These are phyloP conservation scores for Penicillium bovifimosum DNA, from an alignment of 495 filamentous ascomycete genomes.

Conservation along the genomic window DNA sequence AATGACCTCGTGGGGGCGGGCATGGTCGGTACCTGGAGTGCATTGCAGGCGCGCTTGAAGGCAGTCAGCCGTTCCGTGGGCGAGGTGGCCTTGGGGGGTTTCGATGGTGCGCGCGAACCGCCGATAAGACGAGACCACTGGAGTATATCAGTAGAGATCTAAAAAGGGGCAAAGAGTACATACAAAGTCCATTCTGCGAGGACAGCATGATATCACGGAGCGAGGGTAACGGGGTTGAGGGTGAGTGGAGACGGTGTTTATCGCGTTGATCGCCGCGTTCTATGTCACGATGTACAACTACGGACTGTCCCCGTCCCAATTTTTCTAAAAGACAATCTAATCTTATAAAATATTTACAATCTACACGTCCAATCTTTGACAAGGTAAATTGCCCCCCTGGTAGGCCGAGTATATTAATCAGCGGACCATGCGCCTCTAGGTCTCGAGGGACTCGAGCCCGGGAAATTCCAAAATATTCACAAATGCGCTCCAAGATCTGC, in stretches of 20 bases:
- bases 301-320: neutral
- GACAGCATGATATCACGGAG: conserved; percentile 30
- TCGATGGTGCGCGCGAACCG: conserved; percentile 62
- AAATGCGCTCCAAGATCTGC: conserved; percentile 30
- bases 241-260: conserved; percentile 25
- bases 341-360: neutral
- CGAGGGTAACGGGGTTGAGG: conserved; percentile 19
- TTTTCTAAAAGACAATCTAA: neutral
- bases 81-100: conserved; percentile 61
- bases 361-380: neutral
- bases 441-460: neutral
- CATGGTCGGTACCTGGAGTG: conserved; percentile 60
- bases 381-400: neutral
- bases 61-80: conserved; percentile 81
- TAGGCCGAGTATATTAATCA: no score
- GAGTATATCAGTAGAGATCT: conserved; percentile 14
- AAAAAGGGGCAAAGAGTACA: conserved; percentile 6
- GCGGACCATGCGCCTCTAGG: neutral
- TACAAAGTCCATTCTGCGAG: conserved; percentile 39
- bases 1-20: neutral
- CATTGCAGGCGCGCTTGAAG: conserved; percentile 84
- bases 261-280: conserved; percentile 14
- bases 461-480: conserved; percentile 23
- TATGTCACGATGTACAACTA: neutral
- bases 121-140: conserved; percentile 90